These are phyloP conservation scores for Stagonosporopsis chrysanthemi DNA, from an alignment of 2,329 filamentous ascomycete species.

Conservation along the genomic window DNA sequence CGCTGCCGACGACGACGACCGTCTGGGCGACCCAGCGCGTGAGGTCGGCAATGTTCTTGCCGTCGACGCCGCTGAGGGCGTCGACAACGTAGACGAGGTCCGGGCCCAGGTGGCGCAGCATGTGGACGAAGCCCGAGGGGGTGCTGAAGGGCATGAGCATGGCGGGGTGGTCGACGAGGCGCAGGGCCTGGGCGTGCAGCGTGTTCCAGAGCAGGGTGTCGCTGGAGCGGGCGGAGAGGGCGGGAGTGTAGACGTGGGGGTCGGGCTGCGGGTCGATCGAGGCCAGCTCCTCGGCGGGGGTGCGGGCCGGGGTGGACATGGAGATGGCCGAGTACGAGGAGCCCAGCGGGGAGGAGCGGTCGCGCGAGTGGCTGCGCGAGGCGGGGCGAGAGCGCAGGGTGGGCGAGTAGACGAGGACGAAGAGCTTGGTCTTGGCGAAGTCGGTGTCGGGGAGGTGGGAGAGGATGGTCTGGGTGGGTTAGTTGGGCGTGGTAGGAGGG, in stretches of 20 bases:
- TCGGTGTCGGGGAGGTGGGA: constrained; percentile 86
- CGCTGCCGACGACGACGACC: constrained; percentile 65
- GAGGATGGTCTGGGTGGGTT: constrained; percentile 67
- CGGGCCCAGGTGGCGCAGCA: constrained; percentile 84
- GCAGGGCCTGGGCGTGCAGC: constrained; percentile 79
- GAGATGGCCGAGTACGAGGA: constrained; percentile 91
- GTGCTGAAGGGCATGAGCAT: constrained; percentile 92
- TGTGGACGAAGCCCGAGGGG: constrained; percentile 81
- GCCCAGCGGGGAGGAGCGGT: constrained; percentile 63
- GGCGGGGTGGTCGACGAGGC: constrained; percentile 81
- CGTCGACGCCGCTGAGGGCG: constrained; percentile 77
- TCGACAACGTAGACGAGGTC: constrained; percentile 90
- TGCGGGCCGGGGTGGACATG: constrained; percentile 69
- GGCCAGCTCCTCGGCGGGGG: constrained; percentile 66
- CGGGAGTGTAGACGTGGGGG: constrained; percentile 46
- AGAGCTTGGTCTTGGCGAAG: constrained; percentile 76
- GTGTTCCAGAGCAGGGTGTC: constrained; percentile 72
- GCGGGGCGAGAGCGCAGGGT: constrained; percentile 70
- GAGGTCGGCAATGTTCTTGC: constrained; percentile 74
- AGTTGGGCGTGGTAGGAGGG: too few species aligned
- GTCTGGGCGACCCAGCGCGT: constrained; percentile 68
- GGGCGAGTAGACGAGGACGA: constrained; percentile 89
- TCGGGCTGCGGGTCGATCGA: constrained; percentile 56
- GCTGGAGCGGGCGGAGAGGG: constrained; percentile 43
- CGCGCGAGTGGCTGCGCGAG: constrained; percentile 36